Evolutionary conservation across 208 protist species (phyloP), one percentile per base, ranked within the genome.

Genomic region (Leishmania lainsoni): DNA sequence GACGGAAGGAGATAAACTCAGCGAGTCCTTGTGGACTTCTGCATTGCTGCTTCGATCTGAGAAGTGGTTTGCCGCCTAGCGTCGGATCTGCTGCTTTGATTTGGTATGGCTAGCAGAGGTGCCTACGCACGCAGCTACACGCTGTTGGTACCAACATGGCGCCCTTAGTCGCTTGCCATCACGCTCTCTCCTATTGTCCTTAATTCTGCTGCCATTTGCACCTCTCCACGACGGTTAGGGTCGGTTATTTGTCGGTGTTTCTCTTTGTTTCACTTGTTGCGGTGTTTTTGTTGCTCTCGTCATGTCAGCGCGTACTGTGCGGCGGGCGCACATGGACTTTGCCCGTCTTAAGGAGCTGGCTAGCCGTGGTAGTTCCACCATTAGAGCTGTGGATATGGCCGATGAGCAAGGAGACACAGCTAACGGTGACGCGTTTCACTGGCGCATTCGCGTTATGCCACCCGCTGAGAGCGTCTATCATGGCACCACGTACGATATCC

Each of bases 401-500:
- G 84, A 86, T 48, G 81, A 70, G 54, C 45, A 80, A 6, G 84
- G 84, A 51, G 10, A 29, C 1, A 65, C 63, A 4, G 76, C 56
- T 2, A 58, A 82, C 39, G 83, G 78, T 6, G 83, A 83, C 54
- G 49, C 91, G 3, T 93, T 89, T 54, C 56, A 87, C 66, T 97
- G 92, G 91, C 65, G 49, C 16, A 39, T 95, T 22, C 51, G 29
- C 14, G 83, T 91, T 4, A 72, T 72, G 45, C 85, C 93, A 39
- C 88, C 90, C 3, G 32, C 70, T 0, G 42, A 76, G 3, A 92
- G 89, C 65, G n/a, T 94, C n/a, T 97, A 95, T 78, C 70, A 71
- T 5, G 84, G 77, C 12, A 39, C 48, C 35, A 80, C 52, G 68
- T 94, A 96, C 77, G 52, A 85, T 39, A 45, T 96, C 8, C 32